Percentiles rank a stretch among this genome's conserved stretches.
Evolutionary conservation across 192 early-diverging fungal genomes (phyloP).

Genomic region (Paraglomus brasilianum): DNA sequence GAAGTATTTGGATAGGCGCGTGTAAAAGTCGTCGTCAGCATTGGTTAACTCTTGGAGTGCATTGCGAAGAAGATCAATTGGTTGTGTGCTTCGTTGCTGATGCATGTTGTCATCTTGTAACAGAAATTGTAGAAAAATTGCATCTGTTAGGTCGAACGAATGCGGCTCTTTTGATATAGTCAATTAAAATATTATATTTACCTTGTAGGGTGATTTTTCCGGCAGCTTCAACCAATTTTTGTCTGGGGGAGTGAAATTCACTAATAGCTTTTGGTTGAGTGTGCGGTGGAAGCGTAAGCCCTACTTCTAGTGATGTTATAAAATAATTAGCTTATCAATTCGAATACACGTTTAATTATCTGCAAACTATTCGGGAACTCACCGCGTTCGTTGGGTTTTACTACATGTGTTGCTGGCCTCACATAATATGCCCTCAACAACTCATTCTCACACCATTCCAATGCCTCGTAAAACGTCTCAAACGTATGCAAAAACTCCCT

Average conservation of each 20-base stretch:
- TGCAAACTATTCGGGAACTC: not conserved
- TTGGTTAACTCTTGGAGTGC: constrained; percentile 64
- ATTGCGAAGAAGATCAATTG: constrained; percentile 55
- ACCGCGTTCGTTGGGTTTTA: not conserved
- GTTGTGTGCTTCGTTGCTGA: constrained; percentile 46
- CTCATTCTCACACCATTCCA: constrained; percentile 95
- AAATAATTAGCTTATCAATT: no score
- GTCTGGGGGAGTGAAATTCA: not conserved
- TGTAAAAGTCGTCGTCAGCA: constrained; percentile 53
- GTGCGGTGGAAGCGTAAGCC: no score
- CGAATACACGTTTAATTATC: no score
- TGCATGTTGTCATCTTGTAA: constrained; percentile 28
- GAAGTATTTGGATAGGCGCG: constrained; percentile 65
- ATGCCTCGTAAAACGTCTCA: constrained; percentile 77
- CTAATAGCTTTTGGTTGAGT: constrained; percentile 23
- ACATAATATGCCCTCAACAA: constrained; percentile 76
- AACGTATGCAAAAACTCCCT: constrained; percentile 69
- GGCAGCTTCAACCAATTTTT: constrained; percentile 13
- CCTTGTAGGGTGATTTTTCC: constrained; percentile 11
- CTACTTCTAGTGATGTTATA: no score
- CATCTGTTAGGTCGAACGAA: not conserved
- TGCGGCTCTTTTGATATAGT: not conserved
- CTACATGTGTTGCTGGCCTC: constrained; percentile 32
- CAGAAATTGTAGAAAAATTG: not conserved
- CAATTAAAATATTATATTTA: not conserved